Base-by-base conservation (phyloP, 495 filamentous ascomycete genomes). In the Neurospora sp. region DNA sequence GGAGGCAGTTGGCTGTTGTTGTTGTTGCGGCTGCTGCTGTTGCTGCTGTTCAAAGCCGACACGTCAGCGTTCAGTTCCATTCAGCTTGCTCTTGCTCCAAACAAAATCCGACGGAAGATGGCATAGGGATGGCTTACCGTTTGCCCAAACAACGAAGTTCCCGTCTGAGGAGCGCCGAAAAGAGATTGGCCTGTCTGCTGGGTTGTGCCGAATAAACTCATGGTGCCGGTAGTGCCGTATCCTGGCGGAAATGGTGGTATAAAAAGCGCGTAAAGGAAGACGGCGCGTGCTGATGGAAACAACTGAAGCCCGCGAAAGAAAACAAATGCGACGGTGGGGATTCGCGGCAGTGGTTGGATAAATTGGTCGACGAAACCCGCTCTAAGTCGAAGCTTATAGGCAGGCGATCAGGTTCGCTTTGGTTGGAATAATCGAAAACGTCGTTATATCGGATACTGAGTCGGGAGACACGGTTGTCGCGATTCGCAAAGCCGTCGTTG, bases 11-110 rank as follows among this genome's bases (percentile, higher is more conserved):
- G 74, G 77, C 69, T 76, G 75, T 42, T 79, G 76, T 39, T 80
- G 82, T 59, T 80, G 82, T 37, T 80, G 81, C 31, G 79, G 79
- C 66, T 78, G 82, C 69, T 80, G 80, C 62, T 74, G 81, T 46
- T 79, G 78, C 69, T 79, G 78, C 73, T 81, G 82, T 38, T 66
- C 54, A 69, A 16, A 16, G 35, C 42, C 27, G 27, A 14, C 54
- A 66, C 54, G 54, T 66, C 54, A 66, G 54, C 27, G 3, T 35
- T 35, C 27, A 16, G 54, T 16, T 9, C 54, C 27, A 31, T 9
- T 37, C 23, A 66, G 12, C 12, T 31, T 66, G 27, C 31, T 6
- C 5, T 8, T 66, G 14, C 14, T 66, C 54, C 54, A 66, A 66
- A 35, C 54, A 66, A 31, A 66, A 9, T 35, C 54, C 54, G 54